Conservation (phyloP, 805 yeast genomes). For the Kazachstania viticola region DNA sequence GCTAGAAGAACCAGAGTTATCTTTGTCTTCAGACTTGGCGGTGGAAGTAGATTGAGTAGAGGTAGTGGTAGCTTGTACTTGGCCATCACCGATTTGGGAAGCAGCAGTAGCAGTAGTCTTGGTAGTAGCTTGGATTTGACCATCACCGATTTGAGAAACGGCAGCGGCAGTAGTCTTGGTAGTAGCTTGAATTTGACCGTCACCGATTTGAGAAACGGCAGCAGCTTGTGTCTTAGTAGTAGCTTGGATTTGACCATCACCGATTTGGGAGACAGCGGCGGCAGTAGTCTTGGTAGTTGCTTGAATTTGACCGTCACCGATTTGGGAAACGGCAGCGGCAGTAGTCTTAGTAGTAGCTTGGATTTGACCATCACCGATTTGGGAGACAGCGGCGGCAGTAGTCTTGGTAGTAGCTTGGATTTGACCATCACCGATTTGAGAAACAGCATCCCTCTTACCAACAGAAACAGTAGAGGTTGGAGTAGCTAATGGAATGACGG, state of each 20-base stretch:
- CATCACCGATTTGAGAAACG: constrained; percentile 40
- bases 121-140: constrained; percentile 40
- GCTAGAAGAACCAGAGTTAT: constrained; percentile 23
- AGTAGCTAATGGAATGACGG: constrained; percentile 28
- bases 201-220: constrained; percentile 35
- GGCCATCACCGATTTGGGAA: constrained; percentile 38
- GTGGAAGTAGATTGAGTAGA: constrained; percentile 17
- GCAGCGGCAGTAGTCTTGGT: constrained; percentile 24
- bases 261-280: constrained; percentile 31
- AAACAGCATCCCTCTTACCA: constrained; percentile 15
- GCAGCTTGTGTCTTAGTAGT: constrained; percentile 29
- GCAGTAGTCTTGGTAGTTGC: constrained; percentile 18
- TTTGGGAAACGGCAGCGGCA: constrained; percentile 12
- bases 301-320: constrained; percentile 20
- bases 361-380: constrained; percentile 28
- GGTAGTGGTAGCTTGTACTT: constrained; percentile 29
- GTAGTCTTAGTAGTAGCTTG: constrained; percentile 21
- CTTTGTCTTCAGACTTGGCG: constrained; percentile 24
- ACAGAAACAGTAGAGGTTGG: constrained; percentile 3
- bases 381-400: constrained; percentile 25
- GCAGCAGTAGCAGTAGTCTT: constrained; percentile 18
- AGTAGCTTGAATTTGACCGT: constrained; percentile 42
- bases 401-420: constrained; percentile 24
- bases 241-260: constrained; percentile 44
- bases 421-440: constrained; percentile 33